Base-by-base conservation (phyloP, 2,329 filamentous ascomycete genomes). In the Clonostachys sp. region DNA sequence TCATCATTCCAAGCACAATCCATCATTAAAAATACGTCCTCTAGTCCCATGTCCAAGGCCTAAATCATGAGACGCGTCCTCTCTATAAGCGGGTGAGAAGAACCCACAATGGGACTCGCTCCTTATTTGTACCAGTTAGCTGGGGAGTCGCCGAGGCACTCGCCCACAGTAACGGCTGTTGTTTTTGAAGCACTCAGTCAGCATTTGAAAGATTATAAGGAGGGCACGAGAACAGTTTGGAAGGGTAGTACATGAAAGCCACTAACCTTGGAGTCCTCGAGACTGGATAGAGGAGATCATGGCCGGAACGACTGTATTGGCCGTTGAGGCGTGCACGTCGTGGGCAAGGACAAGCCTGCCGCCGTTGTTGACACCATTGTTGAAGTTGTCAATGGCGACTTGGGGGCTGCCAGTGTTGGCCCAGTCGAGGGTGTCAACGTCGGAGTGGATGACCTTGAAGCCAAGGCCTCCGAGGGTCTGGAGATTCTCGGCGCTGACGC, bases 361-460 rank as follows among this genome's bases (percentile, higher is more conserved):
- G 44, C 57, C 57, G 17, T 53, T 46, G 47, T 55, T 50, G 16
- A 63, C 53, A 10, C 55, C 58, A 42, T 44, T 50, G 12, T 51
- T 55, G 51, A 76, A 65, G 44, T 43, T 50, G 12, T 51, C 55
- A 50, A 76, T 64, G 50, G 67, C 70, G 52, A 67, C 70, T 45
- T 73, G 60, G 7, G 72, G 66, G 17, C 61, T 30, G 24, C 24
- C 24, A 8, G 24, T 30, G 24, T 30, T 30, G 34, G 81, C 75
- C 71, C 82, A 84, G 63, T 84, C 81, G 45, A 80, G 75, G 2
- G 80, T 74, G 57, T 85, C 81, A 44, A 84, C 66, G 51, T 84
- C 77, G 56, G 82, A 72, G 55, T 79, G 83, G 55, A 79, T 75
- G 56, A 83, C 72, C 57, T 80, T 79, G 68, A 82, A 83, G 48